A percentile compares a stretch with the other conserved stretches of the same genome.
Evolutionary conservation across 2,329 filamentous ascomycete species (phyloP).

Genomic region (Fusarium tanahbumbuense): DNA sequence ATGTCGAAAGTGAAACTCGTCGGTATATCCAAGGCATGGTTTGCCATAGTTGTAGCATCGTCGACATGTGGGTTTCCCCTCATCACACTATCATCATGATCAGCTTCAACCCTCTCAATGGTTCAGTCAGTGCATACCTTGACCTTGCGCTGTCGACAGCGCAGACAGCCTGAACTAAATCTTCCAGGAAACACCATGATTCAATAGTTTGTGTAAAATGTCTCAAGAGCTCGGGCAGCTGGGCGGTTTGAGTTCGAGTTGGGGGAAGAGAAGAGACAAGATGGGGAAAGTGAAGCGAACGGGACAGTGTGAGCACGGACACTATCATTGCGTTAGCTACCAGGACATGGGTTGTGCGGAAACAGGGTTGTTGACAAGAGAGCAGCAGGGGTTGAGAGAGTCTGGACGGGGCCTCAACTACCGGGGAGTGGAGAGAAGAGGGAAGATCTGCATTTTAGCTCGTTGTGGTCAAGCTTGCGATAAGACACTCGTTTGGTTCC

Average conservation of each 20-base stretch:
- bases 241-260: conserved; percentile 4
- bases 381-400: not conserved
- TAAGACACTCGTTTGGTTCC: not conserved
- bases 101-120: not conserved
- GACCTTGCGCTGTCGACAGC: conserved; percentile 48
- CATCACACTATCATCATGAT: conserved; percentile 45
- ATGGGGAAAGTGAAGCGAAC: not conserved
- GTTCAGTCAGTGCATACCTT: conserved; percentile 41
- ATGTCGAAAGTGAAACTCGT: conserved; percentile 52
- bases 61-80: conserved; percentile 49
- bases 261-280: conserved; percentile 14
- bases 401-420: not conserved
- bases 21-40: conserved; percentile 51
- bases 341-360: not conserved
- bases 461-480: conserved; percentile 34
- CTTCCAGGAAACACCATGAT: conserved; percentile 48
- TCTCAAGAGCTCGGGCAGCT: not conserved
- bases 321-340: not conserved
- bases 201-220: not conserved
- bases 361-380: not conserved
- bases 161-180: conserved; percentile 48
- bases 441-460: conserved; percentile 16
- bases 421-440: conserved; percentile 1
- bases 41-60: conserved; percentile 51
- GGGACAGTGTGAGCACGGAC: conserved; percentile 1